A percentile compares a stretch with the other conserved stretches of the same genome.
Evolutionary conservation across 306 rosid species (phyloP).

Genomic region (Erythrophleum fordii): DNA sequence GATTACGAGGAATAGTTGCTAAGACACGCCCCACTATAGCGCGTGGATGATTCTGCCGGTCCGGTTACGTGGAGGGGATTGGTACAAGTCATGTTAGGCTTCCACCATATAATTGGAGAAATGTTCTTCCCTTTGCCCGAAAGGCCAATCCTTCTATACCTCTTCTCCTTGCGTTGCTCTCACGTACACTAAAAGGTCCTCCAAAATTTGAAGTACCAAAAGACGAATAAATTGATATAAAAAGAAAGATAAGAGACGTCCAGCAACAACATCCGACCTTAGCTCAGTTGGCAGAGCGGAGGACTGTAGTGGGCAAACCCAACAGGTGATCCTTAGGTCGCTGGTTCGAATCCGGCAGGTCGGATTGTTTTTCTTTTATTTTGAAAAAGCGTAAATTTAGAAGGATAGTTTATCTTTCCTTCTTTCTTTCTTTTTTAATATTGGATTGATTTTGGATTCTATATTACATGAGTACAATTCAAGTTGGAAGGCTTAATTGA

Average conservation of each 20-base stretch:
- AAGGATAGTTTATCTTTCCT: too few species aligned
- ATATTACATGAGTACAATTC: neutral
- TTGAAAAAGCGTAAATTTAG: neutral
- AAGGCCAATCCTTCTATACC: neutral
- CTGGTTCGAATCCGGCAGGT: slow-evolving; percentile 32
- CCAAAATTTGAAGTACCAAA: neutral
- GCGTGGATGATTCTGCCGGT: slow-evolving; percentile 32
- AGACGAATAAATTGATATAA: neutral
- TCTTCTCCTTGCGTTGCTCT: neutral
- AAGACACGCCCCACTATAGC: slow-evolving; percentile 40
- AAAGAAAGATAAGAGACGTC: too few species aligned
- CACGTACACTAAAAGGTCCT: neutral
- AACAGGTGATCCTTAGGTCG: slow-evolving; percentile 7
- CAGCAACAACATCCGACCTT: slow-evolving; percentile 27
- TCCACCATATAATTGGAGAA: neutral
- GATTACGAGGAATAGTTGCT: slow-evolving; percentile 22
- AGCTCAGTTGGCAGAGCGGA: slow-evolving; percentile 31
- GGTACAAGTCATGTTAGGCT: slow-evolving; percentile 44
- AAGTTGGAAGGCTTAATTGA: neutral
- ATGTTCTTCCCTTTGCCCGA: slow-evolving; percentile 33
- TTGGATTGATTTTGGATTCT: neutral
- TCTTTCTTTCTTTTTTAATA: neutral
- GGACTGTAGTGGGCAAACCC: neutral
- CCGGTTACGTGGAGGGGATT: neutral
- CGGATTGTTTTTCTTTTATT: neutral